phyloP scores from a whole-genome alignment of 768 basidiomycete genomes.

The Leccinellum luteum region DNA sequence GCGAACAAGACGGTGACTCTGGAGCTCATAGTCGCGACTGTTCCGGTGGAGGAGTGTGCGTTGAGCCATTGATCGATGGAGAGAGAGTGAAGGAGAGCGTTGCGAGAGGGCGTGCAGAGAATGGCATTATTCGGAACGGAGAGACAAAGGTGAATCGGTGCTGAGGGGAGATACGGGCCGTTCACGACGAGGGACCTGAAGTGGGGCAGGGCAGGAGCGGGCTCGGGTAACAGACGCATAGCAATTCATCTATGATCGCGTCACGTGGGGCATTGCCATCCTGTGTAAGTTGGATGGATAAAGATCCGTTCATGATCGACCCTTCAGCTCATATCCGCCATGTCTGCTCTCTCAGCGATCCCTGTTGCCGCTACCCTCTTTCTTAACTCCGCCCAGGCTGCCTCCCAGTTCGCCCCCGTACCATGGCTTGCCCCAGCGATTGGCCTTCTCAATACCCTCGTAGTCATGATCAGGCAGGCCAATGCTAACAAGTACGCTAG shows the following conservation, averaged over 20 bases:
- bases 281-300: slow-evolving; percentile 13
- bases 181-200: slow-evolving; percentile 61
- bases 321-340: slow-evolving; percentile 2
- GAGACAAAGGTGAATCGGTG: slow-evolving; percentile 65
- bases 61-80: slow-evolving; percentile 47
- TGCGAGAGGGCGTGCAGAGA: slow-evolving; percentile 53
- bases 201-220: slow-evolving; percentile 47
- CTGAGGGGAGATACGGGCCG: slow-evolving; percentile 63
- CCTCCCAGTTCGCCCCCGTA: slow-evolving; percentile 46
- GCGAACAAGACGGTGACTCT: slow-evolving; percentile 57
- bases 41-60: slow-evolving; percentile 38
- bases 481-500: slow-evolving; percentile 42
- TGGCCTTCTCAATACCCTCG: slow-evolving; percentile 41
- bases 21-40: slow-evolving; percentile 36
- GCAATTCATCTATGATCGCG: slow-evolving; percentile 1
- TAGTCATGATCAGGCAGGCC: slow-evolving; percentile 48
- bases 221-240: slow-evolving; percentile 40
- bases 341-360: slow-evolving; percentile 14
- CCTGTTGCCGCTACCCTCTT: slow-evolving; percentile 10
- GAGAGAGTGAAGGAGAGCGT: slow-evolving; percentile 41
- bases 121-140: slow-evolving; percentile 44
- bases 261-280: slow-evolving; percentile 24
- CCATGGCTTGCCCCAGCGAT: slow-evolving; percentile 46
- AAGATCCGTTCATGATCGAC: slow-evolving; percentile 4
- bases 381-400: slow-evolving; percentile 37